A percentile compares a stretch with the other conserved stretches of the same genome.
Conservation (phyloP, 441 rosid genomes). For the Monsonia emarginata region DNA sequence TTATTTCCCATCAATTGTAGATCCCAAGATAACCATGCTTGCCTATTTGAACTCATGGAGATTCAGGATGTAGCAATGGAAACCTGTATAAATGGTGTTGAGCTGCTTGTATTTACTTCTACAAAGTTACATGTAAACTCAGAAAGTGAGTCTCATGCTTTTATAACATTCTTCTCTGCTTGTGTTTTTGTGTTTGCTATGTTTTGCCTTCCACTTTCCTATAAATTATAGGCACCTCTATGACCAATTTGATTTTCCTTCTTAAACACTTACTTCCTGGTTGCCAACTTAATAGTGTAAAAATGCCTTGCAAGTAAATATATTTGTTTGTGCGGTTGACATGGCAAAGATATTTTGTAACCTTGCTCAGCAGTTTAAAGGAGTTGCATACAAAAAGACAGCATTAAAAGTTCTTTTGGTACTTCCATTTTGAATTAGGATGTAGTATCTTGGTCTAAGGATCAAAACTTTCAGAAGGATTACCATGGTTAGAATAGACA, state of each 20-base stretch:
- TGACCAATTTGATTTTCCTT: neutral
- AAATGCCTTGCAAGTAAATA: neutral
- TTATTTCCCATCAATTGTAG: slow-evolving; percentile 26
- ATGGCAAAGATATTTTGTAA: neutral
- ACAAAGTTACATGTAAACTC: slow-evolving; percentile 35
- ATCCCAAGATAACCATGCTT: slow-evolving; percentile 19
- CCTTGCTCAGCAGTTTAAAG: neutral
- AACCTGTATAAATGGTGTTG: slow-evolving; percentile 35
- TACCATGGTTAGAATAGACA: too few relatives aligned
- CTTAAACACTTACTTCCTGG: neutral
- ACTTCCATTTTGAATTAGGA: too few relatives aligned
- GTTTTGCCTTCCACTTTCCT: neutral
- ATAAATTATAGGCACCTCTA: neutral
- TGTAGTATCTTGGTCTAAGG: too few relatives aligned
- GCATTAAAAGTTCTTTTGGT: neutral
- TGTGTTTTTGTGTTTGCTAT: neutral
- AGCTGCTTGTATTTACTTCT: slow-evolving; percentile 53
- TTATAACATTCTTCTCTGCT: neutral
- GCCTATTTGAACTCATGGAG: slow-evolving; percentile 34
- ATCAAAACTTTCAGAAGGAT: too few relatives aligned
- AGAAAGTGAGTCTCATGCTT: slow-evolving; percentile 31
- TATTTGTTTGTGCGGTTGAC: neutral
- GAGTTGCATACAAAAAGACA: neutral
- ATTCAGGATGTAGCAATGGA: slow-evolving; percentile 28
- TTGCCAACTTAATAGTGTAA: neutral